phyloP scores from a whole-genome alignment of 2,329 filamentous ascomycete species.

The Beauveria pseudobassiana region DNA sequence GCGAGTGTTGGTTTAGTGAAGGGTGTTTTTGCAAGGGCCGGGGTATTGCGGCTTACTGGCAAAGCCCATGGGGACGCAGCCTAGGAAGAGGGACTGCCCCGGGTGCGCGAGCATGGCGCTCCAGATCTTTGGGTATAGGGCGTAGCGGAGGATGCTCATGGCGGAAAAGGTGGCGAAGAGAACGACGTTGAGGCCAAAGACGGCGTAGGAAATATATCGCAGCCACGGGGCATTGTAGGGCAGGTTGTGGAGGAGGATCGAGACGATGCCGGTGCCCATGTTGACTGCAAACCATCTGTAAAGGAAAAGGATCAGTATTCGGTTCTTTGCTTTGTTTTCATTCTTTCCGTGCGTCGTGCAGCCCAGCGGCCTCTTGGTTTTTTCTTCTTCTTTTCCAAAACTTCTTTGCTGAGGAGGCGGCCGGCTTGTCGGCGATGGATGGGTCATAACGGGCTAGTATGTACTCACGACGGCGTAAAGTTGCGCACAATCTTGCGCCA shows the following conservation, averaged over 20 bases:
- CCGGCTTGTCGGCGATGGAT: background rate
- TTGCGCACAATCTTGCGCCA: constrained; percentile 42
- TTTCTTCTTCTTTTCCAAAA: background rate
- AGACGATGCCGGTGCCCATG: constrained; percentile 63
- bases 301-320: too few relatives aligned
- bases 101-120: constrained; percentile 58
- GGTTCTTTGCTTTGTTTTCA: too few relatives aligned
- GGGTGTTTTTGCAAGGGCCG: too few relatives aligned
- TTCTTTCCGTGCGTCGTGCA: too few relatives aligned
- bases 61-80: constrained; percentile 61
- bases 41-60: constrained; percentile 33
- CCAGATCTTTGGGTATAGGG: constrained; percentile 60
- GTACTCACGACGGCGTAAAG: constrained; percentile 45
- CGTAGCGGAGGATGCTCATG: constrained; percentile 53
- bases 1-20: background rate
- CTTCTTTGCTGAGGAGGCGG: background rate
- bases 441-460: background rate
- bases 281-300: constrained; percentile 50
- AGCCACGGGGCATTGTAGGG: constrained; percentile 54
- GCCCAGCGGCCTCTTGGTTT: too few relatives aligned
- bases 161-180: constrained; percentile 48
- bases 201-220: constrained; percentile 49
- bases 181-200: constrained; percentile 53
- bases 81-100: constrained; percentile 60
- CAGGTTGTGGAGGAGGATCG: constrained; percentile 53